A percentile compares a stretch with the other conserved stretches of the same genome.
Evolutionary conservation across 129 eudicot species (phyloP).

Genomic region (Helianthus annuus): HanXRQr2.0-SUNRISE NC_035437.2:173557102-173557601

Average conservation of each 20-base stretch:
- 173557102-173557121: slow-evolving; percentile 42
- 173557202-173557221: slow-evolving; percentile 81
- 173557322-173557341: slow-evolving; percentile 90
- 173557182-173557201: slow-evolving; percentile 52
- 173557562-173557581: slow-evolving; percentile 99
- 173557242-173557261: slow-evolving; percentile 85
- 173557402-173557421: slow-evolving; percentile 98
- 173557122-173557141: slow-evolving; percentile 52
- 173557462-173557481: slow-evolving; percentile 99
- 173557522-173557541: slow-evolving; percentile 86
- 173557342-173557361: slow-evolving; percentile 86
- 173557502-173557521: slow-evolving; percentile 94
- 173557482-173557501: slow-evolving; percentile 84
- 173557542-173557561: slow-evolving; percentile 95
- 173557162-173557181: slow-evolving; percentile 95
- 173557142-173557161: slow-evolving; percentile 80
- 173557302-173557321: slow-evolving; percentile 85
- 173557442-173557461: slow-evolving; percentile 93
- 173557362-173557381: slow-evolving; percentile 97
- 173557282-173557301: slow-evolving; percentile 96
- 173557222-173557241: slow-evolving; percentile 85
- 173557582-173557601: slow-evolving; percentile 90
- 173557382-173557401: slow-evolving; percentile 99
- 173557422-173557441: slow-evolving; percentile 92
- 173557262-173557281: slow-evolving; percentile 96